These are phyloP conservation scores for Colletotrichum camelliae DNA, from an alignment of 2,329 filamentous ascomycete species.

Conservation along the genomic window DNA sequence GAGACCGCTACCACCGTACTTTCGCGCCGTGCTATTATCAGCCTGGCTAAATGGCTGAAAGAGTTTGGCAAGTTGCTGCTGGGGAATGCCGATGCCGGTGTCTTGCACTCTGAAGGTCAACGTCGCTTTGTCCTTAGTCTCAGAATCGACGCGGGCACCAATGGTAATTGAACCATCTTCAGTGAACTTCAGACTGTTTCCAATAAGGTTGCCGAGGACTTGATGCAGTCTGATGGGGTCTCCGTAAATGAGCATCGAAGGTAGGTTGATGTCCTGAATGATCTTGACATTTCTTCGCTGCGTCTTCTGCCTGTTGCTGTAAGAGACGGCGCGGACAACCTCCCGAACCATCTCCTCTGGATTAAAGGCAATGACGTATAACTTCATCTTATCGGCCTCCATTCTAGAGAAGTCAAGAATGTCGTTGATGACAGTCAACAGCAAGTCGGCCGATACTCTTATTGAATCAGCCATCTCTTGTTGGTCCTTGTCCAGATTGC, in stretches of 20 bases:
- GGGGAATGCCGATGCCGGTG: constrained; percentile 89
- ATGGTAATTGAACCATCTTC: constrained; percentile 87
- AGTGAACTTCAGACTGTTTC: constrained; percentile 94
- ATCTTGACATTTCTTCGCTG: constrained; percentile 68
- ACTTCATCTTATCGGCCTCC: constrained; percentile 85
- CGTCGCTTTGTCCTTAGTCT: constrained; percentile 72
- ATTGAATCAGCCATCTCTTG: constrained; percentile 88
- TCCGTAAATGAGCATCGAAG: constrained; percentile 75
- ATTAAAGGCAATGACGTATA: constrained; percentile 74
- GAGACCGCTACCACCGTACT: constrained; percentile 90
- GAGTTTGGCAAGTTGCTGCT: constrained; percentile 81
- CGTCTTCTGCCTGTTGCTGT: constrained; percentile 68
- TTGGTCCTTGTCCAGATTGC: constrained; percentile 76
- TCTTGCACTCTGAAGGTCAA: constrained; percentile 88
- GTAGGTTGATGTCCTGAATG: constrained; percentile 72
- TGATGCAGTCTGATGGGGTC: constrained; percentile 72
- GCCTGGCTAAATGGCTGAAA: constrained; percentile 95
- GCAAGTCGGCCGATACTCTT: constrained; percentile 81
- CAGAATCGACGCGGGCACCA: constrained; percentile 73
- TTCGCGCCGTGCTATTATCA: constrained; percentile 86
- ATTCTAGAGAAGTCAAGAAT: constrained; percentile 96
- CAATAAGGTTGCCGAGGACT: constrained; percentile 82
- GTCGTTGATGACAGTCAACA: constrained; percentile 94
- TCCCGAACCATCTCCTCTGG: constrained; percentile 71
- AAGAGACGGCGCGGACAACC: constrained; percentile 69